Evolutionary conservation across 2,329 filamentous ascomycete species (phyloP).

Genomic region (Helicocarpus griseus): DNA sequence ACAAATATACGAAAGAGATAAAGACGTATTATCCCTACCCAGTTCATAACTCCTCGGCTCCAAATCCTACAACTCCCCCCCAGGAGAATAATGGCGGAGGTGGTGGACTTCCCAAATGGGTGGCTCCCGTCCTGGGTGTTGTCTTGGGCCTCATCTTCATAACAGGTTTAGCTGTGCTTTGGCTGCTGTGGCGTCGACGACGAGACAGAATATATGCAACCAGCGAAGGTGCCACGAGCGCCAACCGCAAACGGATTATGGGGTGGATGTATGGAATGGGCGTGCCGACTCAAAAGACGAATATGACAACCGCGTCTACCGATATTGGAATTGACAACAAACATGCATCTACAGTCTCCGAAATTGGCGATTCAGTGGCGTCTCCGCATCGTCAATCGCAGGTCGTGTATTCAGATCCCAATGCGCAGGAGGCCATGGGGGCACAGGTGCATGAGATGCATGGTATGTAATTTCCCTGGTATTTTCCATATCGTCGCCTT

Average conservation of each 20-base stretch:
- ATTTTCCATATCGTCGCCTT: neutral
- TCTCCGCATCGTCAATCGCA: conserved; percentile 10
- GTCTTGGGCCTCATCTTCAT: conserved; percentile 51
- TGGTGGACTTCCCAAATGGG: conserved; percentile 44
- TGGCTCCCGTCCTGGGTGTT: conserved; percentile 53
- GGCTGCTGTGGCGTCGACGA: conserved; percentile 41
- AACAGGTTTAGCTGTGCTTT: conserved; percentile 40
- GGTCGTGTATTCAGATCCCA: conserved; percentile 7
- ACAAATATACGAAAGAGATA: conserved; percentile 47
- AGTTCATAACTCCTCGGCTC: neutral
- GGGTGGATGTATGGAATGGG: conserved; percentile 43
- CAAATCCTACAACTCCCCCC: conserved; percentile 15
- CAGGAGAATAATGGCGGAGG: conserved; percentile 14
- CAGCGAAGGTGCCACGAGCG: conserved; percentile 35
- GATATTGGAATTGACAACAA: conserved; percentile 13
- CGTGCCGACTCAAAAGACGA: conserved; percentile 29
- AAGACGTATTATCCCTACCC: conserved; percentile 52
- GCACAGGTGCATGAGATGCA: conserved; percentile 23
- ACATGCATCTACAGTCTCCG: conserved; percentile 9
- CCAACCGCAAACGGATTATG: conserved; percentile 40
- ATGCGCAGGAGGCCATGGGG: conserved; percentile 18
- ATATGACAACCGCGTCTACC: conserved; percentile 14
- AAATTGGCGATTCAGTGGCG: conserved; percentile 8
- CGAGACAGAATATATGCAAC: conserved; percentile 34
- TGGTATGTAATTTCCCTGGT: conserved; percentile 16